phyloP scores from a whole-genome alignment of 306 rosid species.

The barrel medic (Medicago truncatula) region DNA sequence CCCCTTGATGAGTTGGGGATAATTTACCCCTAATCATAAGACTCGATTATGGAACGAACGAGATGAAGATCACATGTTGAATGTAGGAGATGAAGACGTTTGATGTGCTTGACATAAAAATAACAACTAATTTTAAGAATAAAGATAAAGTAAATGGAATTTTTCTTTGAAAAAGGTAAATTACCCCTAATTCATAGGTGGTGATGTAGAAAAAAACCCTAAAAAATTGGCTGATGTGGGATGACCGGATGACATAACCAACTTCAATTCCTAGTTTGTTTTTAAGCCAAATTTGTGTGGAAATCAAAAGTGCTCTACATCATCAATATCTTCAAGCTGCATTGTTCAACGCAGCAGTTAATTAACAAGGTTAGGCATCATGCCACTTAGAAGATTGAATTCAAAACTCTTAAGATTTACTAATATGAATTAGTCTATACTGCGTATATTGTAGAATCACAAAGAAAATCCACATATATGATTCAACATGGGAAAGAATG shows the following conservation, averaged over 20 bases:
- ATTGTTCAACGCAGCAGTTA: slow-evolving; percentile 40
- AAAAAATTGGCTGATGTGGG: slow-evolving; percentile 28
- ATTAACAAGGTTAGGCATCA: slow-evolving; percentile 43
- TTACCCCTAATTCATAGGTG: too few species aligned
- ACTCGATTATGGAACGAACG: too few species aligned
- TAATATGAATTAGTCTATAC: slow-evolving; percentile 14
- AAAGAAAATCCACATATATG: slow-evolving; percentile 34
- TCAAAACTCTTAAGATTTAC: slow-evolving; percentile 29
- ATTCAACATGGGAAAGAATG: slow-evolving; percentile 38
- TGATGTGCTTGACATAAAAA: too few species aligned
- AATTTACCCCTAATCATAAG: too few species aligned
- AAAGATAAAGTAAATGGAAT: too few species aligned
- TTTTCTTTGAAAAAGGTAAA: too few species aligned
- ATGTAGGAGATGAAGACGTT: too few species aligned
- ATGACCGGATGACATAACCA: slow-evolving; percentile 27
- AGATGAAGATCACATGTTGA: too few species aligned
- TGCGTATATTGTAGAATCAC: slow-evolving; percentile 26
- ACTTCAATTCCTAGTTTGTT: slow-evolving; percentile 10
- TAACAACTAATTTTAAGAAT: too few species aligned
- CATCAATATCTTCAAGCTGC: slow-evolving; percentile 33
- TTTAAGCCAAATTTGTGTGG: slow-evolving; percentile 33
- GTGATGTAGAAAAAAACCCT: background rate
- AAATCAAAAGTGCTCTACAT: background rate
- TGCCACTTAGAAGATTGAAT: slow-evolving; percentile 39
- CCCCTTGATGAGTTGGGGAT: too few species aligned